Percentiles rank a stretch among this genome's conserved stretches.
These are phyloP conservation scores for Microcyclospora pomicola DNA, from an alignment of 2,329 filamentous ascomycete species.

Conservation along the genomic window DNA sequence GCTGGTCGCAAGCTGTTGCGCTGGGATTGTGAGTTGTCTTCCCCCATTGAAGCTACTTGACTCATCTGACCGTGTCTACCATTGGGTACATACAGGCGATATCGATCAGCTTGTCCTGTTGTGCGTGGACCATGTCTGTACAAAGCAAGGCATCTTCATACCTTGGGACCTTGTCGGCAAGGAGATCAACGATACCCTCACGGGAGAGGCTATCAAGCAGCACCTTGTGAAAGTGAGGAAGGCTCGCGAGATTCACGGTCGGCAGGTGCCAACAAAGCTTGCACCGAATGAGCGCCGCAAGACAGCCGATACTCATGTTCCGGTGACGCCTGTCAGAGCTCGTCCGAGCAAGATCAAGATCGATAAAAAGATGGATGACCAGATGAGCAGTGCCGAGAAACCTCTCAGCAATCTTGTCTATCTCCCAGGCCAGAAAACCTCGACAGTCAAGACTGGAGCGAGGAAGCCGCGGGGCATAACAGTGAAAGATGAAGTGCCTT, in stretches of 20 bases:
- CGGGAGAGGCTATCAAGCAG: constrained; percentile 15
- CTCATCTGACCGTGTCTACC: not conserved
- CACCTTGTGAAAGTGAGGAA: constrained; percentile 16
- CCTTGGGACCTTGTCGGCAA: constrained; percentile 12
- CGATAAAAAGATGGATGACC: constrained; percentile 1
- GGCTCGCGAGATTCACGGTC: constrained; percentile 6
- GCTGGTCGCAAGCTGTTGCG: constrained; percentile 15
- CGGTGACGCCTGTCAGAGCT: constrained; percentile 1
- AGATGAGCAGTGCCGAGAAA: not conserved
- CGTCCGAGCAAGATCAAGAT: constrained; percentile 7
- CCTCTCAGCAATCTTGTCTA: not conserved
- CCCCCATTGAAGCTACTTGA: not conserved
- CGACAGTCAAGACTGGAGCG: not conserved
- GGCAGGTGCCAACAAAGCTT: constrained; percentile 12
- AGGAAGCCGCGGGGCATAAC: not conserved
- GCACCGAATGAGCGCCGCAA: constrained; percentile 6
- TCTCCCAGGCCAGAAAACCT: not conserved
- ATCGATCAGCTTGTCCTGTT: constrained; percentile 17
- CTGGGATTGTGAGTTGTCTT: constrained; percentile 15
- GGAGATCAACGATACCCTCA: constrained; percentile 8
- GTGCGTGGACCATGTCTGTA: constrained; percentile 11
- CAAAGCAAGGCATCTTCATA: constrained; percentile 7
- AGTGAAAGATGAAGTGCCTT: constrained; percentile 1
- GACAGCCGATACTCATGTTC: not conserved
- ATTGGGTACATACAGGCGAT: constrained; percentile 6